Conservation (phyloP, 768 basidiomycete genomes). For the Ramaria sp. region DNA sequence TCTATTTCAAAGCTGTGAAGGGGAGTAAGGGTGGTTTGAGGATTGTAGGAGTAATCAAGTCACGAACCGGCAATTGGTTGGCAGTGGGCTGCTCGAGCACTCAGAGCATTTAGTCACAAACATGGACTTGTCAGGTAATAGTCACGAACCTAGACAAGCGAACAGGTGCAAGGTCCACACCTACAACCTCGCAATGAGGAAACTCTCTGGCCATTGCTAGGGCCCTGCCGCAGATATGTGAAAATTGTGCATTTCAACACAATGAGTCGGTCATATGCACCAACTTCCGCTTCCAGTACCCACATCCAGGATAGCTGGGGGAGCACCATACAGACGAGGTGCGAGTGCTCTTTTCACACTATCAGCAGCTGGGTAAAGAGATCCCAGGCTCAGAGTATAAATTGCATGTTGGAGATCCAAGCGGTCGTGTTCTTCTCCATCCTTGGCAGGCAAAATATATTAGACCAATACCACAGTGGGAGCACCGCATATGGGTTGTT, state of each 20-base stretch:
- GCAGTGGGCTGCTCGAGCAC: conserved; percentile 8
- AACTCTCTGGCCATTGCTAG: conserved; percentile 24
- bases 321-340: conserved; percentile 15
- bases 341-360: conserved; percentile 20
- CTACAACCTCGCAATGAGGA: conserved; percentile 23
- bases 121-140: neutral
- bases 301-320: conserved; percentile 21
- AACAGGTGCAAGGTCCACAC: conserved; percentile 23
- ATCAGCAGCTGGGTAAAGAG: conserved; percentile 18
- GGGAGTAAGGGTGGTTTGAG: neutral
- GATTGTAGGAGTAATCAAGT: neutral
- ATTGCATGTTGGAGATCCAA: conserved; percentile 23
- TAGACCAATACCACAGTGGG: neutral
- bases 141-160: conserved; percentile 16
- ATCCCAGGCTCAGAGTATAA: conserved; percentile 18
- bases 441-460: conserved; percentile 12
- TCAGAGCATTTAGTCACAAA: neutral
- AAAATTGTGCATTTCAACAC: neutral
- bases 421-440: conserved; percentile 21
- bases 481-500: neutral
- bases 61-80: conserved; percentile 22
- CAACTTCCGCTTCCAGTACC: conserved; percentile 25
- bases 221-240: conserved; percentile 16
- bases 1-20: conserved; percentile 23
- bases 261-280: conserved; percentile 13